Evolutionary conservation across 2,329 filamentous ascomycete species (phyloP).

Genomic region (Talaromyces sp.): DNA sequence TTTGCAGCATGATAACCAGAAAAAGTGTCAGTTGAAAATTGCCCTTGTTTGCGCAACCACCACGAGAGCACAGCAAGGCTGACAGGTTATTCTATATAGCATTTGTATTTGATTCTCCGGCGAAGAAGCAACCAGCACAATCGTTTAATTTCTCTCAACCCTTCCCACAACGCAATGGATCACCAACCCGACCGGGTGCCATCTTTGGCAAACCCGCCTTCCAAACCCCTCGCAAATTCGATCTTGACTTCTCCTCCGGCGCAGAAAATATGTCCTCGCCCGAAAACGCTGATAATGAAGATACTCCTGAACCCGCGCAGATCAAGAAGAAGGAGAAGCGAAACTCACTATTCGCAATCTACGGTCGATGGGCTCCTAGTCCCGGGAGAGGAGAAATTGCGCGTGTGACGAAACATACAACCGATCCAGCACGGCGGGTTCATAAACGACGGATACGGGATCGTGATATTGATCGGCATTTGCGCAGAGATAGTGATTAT

Average conservation of each 20-base stretch:
- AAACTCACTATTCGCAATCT: constrained; percentile 44
- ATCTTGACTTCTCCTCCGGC: constrained; percentile 49
- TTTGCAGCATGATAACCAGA: constrained; percentile 41
- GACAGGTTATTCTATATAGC: constrained; percentile 26
- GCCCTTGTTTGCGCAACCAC: constrained; percentile 8
- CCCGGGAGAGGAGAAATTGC: constrained; percentile 67
- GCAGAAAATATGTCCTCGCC: constrained; percentile 36
- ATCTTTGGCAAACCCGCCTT: constrained; percentile 45
- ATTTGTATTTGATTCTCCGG: constrained; percentile 45
- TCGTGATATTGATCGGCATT: constrained; percentile 44
- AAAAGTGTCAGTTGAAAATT: constrained; percentile 42
- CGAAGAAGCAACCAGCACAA: constrained; percentile 51
- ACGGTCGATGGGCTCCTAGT: constrained; percentile 45
- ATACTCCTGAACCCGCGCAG: constrained; percentile 41
- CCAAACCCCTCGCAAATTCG: constrained; percentile 50
- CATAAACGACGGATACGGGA: constrained; percentile 53
- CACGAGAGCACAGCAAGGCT: constrained; percentile 30
- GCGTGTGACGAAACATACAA: constrained; percentile 46
- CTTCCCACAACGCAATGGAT: constrained; percentile 31
- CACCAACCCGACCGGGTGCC: constrained; percentile 30
- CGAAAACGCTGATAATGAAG: constrained; percentile 44
- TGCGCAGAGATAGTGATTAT: constrained; percentile 45
- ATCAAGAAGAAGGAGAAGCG: constrained; percentile 35
- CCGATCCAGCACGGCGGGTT: constrained; percentile 46
- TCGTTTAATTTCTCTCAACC: constrained; percentile 50